A percentile compares a stretch with the other conserved stretches of the same genome.
phyloP scores from a whole-genome alignment of 1,139 yeast genomes.

The Casaregolazyma lundiana region DNA sequence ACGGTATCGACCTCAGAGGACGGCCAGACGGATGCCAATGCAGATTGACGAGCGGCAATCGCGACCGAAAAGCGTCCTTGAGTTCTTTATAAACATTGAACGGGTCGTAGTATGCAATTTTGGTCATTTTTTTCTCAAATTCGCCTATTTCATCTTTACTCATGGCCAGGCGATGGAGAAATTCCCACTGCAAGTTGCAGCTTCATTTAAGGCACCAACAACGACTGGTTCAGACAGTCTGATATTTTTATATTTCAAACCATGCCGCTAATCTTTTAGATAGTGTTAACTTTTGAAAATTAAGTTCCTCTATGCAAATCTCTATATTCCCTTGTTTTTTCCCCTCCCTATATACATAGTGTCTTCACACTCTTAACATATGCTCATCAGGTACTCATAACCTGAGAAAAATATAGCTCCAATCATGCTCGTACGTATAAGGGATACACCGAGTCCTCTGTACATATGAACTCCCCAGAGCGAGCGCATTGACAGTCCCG shows the following conservation, averaged over 20 bases:
- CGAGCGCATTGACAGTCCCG: constrained; percentile 18
- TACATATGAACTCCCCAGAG: constrained; percentile 47
- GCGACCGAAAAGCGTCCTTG: constrained; percentile 46
- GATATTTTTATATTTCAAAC: no score
- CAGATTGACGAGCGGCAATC: constrained; percentile 64
- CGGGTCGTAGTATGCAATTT: constrained; percentile 81
- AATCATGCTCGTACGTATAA: constrained; percentile 63
- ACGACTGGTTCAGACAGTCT: no score
- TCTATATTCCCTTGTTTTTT: no score
- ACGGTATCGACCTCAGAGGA: constrained; percentile 64
- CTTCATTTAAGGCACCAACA: no score
- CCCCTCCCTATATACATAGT: not conserved
- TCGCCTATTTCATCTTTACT: constrained; percentile 1
- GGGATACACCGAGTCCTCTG: constrained; percentile 72
- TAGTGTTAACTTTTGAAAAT: no score
- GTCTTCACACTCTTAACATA: not conserved
- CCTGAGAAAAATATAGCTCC: constrained; percentile 73
- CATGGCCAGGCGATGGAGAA: not conserved
- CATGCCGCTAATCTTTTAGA: no score
- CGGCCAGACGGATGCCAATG: constrained; percentile 68
- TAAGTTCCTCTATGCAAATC: no score
- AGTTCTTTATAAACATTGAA: constrained; percentile 59
- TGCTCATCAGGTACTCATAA: constrained; percentile 45
- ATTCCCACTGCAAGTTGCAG: not conserved
- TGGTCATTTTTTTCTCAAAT: constrained; percentile 30